Evolutionary conservation across 2,329 filamentous ascomycete species (phyloP).

Genomic region (Pseudodiploospora longispora): DNA sequence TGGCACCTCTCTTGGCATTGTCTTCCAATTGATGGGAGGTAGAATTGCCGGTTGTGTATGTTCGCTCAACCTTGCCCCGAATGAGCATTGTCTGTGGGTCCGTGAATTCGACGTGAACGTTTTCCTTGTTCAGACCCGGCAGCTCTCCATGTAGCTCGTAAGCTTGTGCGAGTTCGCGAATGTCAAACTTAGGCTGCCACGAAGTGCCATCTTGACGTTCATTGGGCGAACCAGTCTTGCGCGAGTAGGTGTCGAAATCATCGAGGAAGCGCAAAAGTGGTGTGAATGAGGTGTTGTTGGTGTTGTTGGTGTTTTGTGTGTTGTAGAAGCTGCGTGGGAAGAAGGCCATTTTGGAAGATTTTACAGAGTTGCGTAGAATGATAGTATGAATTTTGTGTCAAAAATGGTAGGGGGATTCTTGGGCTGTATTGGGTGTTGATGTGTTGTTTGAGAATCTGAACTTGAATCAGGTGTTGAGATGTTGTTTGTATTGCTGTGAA

Average conservation of each 20-base stretch:
- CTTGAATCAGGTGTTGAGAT: background rate
- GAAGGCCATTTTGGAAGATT: constrained; percentile 47
- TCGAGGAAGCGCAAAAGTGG: constrained; percentile 58
- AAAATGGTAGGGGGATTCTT: background rate
- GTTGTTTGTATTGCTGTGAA: constrained; percentile 13
- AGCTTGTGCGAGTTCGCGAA: constrained; percentile 57
- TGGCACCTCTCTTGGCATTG: constrained; percentile 26
- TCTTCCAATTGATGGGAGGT: constrained; percentile 40
- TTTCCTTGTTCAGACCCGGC: constrained; percentile 64
- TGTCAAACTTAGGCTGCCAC: constrained; percentile 72
- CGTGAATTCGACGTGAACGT: constrained; percentile 71
- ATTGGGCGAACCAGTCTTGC: constrained; percentile 22
- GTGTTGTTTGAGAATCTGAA: constrained; percentile 1
- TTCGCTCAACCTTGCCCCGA: constrained; percentile 60
- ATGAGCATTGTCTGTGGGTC: constrained; percentile 66
- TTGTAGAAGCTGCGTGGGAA: constrained; percentile 47
- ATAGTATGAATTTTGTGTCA: background rate
- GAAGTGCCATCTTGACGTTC: constrained; percentile 31
- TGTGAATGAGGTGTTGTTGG: constrained; percentile 43
- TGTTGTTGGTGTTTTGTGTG: constrained; percentile 30
- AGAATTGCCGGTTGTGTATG: constrained; percentile 47
- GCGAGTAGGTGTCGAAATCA: constrained; percentile 52
- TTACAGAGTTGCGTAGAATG: constrained; percentile 3
- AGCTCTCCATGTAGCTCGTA: constrained; percentile 79
- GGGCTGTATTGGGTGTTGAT: background rate